These are phyloP conservation scores for Phytophthora citricola DNA, from an alignment of 352 stramenopile genomes.

Conservation along the genomic window DNA sequence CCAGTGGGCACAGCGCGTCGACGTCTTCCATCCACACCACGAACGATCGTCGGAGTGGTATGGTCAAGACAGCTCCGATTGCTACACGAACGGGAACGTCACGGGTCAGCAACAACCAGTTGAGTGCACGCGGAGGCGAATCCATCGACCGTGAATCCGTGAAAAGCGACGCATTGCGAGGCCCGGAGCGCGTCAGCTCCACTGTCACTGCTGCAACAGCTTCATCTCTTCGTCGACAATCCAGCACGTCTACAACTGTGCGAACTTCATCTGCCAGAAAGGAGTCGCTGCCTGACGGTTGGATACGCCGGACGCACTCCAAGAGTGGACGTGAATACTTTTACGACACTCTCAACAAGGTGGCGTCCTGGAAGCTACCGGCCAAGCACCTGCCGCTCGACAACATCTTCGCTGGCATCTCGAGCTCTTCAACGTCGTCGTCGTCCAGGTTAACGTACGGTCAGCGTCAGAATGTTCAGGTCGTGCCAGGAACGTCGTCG, in stretches of 20 bases:
- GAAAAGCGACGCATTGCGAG: constrained; percentile 40
- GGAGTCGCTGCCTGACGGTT: constrained; percentile 66
- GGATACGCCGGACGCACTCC: constrained; percentile 76
- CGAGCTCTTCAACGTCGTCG: constrained; percentile 25
- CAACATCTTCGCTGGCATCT: constrained; percentile 55
- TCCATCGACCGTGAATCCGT: constrained; percentile 32
- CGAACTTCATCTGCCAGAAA: constrained; percentile 40
- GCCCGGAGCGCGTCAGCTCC: constrained; percentile 35
- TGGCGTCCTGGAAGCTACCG: constrained; percentile 78
- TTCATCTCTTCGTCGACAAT: constrained; percentile 30
- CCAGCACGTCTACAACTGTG: constrained; percentile 7
- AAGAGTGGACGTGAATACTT: constrained; percentile 80
- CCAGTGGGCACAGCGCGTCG: constrained; percentile 34
- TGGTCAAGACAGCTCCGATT: constrained; percentile 33
- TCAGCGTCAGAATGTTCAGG: constrained; percentile 23
- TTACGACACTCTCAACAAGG: constrained; percentile 76
- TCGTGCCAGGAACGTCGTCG: constrained; percentile 34
- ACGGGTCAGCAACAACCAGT: constrained; percentile 38
- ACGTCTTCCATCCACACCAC: constrained; percentile 40
- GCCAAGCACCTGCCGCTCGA: constrained; percentile 57
- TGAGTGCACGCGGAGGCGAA: constrained; percentile 26
- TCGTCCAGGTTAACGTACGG: constrained; percentile 19
- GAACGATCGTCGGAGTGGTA: constrained; percentile 19
- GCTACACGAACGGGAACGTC: constrained; percentile 20
- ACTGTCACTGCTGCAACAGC: constrained; percentile 28